Evolutionary conservation across 768 basidiomycete genomes (phyloP), one percentile per base, ranked within the genome.

Genomic region (Lentinula boryana): DNA sequence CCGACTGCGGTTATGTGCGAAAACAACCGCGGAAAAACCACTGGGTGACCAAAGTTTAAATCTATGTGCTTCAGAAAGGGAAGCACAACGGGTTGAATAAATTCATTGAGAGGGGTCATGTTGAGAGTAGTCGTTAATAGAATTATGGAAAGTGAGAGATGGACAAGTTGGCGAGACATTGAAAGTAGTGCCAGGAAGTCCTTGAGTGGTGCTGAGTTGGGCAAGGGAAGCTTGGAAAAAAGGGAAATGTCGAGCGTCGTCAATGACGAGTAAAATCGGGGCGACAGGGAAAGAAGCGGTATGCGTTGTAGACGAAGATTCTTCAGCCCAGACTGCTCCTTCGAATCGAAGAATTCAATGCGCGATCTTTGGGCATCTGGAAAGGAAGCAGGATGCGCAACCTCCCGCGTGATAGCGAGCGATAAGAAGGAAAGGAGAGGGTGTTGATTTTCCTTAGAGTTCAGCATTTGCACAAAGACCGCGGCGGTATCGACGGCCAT

Each of bases 31-130:
- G 76, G 74, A 49, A 82, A 65, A 53, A 80, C 80, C 40, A 66
- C 69, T 50, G 75, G 67, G 54, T 70, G 76, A 16, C 79, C 79
- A 61, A 73, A 78, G 49, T 74, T 78, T 80, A 81, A 83, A 35
- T 79, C 77, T 48, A 84, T 66, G n/a, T 63, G 68, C 56, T 72
- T 78, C 60, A 84, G 67, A 59, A 73, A 70, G 4, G 65, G 67
- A 36, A 84, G 72, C 55, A 68, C 69, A 55, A 78, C 63, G 32
- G 46, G 46, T 15, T 21, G 5, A 8, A 18, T 59, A 48, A 59
- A 41, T 32, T 73, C 60, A 58, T 76, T 74, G 69, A 80, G 76
- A 41, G 46, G 21, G 8, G 21, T 5, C 5, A n/a, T 1, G 16
- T 13, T 2, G 5, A n/a, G 12, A 43, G 41, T 5, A 15, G 12